A percentile compares a stretch with the other conserved stretches of the same genome.
These are phyloP conservation scores for Colletotrichum endophyticum DNA, from an alignment of 2,329 filamentous ascomycete species.

Conservation along the genomic window DNA sequence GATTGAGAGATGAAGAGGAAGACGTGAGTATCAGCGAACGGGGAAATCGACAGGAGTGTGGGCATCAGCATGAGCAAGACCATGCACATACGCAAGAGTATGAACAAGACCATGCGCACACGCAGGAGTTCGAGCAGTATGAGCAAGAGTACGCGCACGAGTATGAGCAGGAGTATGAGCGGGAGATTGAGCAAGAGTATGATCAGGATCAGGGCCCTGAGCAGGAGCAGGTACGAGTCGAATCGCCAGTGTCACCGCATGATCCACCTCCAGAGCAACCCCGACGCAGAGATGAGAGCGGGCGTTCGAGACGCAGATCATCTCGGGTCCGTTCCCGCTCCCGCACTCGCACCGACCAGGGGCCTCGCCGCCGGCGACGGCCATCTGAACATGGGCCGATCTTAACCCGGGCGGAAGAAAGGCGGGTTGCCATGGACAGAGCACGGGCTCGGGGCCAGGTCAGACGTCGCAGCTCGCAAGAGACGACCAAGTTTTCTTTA, in stretches of 20 bases:
- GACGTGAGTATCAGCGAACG: neutral
- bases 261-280: neutral
- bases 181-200: neutral
- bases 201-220: neutral
- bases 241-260: neutral
- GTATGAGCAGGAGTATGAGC: neutral
- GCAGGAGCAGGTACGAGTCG: neutral
- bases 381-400: neutral
- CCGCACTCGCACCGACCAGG: neutral
- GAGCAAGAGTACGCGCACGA: neutral
- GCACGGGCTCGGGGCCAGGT: neutral
- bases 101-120: neutral
- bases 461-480: neutral
- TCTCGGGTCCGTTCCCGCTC: neutral
- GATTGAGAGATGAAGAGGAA: neutral
- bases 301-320: neutral
- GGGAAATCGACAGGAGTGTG: neutral
- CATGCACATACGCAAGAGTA: neutral
- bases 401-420: neutral
- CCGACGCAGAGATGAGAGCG: neutral
- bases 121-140: neutral
- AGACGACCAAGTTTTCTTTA: neutral
- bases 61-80: neutral
- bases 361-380: neutral
- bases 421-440: neutral